phyloP scores from a whole-genome alignment of 1,284 basidiomycete genomes.

The Stereum hirsutum region DNA sequence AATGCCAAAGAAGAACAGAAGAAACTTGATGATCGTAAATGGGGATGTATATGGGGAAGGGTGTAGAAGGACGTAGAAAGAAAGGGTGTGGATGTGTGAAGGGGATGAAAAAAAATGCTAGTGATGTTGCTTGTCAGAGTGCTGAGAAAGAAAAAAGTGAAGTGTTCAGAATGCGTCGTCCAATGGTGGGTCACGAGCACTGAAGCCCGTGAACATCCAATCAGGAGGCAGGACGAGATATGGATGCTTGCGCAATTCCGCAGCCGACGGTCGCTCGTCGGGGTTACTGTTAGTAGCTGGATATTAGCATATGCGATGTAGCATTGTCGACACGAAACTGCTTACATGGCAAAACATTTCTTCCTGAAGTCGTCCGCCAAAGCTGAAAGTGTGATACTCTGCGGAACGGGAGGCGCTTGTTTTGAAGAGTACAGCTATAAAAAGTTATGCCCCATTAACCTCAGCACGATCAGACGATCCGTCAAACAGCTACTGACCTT shows the following conservation, averaged over 20 bases:
- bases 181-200: conserved; percentile 6
- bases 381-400: conserved; percentile 66
- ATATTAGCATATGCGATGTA: conserved; percentile 1
- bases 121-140: too few species aligned
- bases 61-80: background rate
- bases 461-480: background rate
- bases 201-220: conserved; percentile 73
- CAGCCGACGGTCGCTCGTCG: conserved; percentile 76
- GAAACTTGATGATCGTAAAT: background rate
- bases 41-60: background rate
- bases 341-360: conserved; percentile 86
- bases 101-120: conserved; percentile 16
- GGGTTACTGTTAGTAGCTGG: conserved; percentile 64
- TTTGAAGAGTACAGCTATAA: conserved; percentile 75
- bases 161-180: conserved; percentile 11
- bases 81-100: conserved; percentile 9
- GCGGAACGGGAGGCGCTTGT: conserved; percentile 83
- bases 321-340: conserved; percentile 8
- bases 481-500: conserved; percentile 46
- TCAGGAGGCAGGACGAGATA: conserved; percentile 72
- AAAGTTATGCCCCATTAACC: conserved; percentile 1
- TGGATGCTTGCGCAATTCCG: conserved; percentile 74
- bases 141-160: background rate
- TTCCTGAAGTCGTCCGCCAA: conserved; percentile 82
- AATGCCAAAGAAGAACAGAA: background rate